Evolutionary conservation across 805 yeast species (phyloP), one percentile per base, ranked within the genome.

Genomic region (Candida schatavii): DNA sequence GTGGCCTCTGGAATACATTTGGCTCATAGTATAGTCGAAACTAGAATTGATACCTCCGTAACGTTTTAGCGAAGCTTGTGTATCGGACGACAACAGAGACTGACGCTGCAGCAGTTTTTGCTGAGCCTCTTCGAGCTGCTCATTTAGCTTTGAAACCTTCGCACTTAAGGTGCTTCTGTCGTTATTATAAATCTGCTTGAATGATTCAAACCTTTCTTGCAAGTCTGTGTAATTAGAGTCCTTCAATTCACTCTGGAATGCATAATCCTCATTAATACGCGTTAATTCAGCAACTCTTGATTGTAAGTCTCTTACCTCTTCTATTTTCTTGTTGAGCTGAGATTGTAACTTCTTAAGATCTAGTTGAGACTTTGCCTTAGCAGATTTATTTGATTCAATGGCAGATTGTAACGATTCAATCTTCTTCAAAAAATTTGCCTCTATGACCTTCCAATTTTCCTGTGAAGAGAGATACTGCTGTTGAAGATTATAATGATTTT

Each of bases 371-470:
- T 62, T 62, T 2, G 53, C 44, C 38, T 62, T 62, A 26, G 44
- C 29, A 11, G 40, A 42, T 37, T 64, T 66, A 36, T 60, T 28
- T 4, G 48, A 35, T 5, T 68, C 72, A 11, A 66, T 42, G 5
- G 61, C 43, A n/a, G 46, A 34, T 3, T 57, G 42, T 21, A 70
- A 48, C 4, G 59, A 61, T 27, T 68, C 74, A 5, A 76, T 56
- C 40, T 79, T 80, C 37, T 54, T 56, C 44, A 77, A 75, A 45
- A 88, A 69, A 3, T 80, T 70, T 30, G 84, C 75, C 59, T 93
- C 97, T 33, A 88, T 81, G 15, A 80, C 67, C 43, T 84, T 82
- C 95, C 96, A 88, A 57, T 84, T 87, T 47, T 83, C 88, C 43
- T 83, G 83, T 0, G 91, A 85, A 13, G 81, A 74, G 5, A 85